Conservation (phyloP, 768 basidiomycete genomes). For the Boletus huronensis region DNA sequence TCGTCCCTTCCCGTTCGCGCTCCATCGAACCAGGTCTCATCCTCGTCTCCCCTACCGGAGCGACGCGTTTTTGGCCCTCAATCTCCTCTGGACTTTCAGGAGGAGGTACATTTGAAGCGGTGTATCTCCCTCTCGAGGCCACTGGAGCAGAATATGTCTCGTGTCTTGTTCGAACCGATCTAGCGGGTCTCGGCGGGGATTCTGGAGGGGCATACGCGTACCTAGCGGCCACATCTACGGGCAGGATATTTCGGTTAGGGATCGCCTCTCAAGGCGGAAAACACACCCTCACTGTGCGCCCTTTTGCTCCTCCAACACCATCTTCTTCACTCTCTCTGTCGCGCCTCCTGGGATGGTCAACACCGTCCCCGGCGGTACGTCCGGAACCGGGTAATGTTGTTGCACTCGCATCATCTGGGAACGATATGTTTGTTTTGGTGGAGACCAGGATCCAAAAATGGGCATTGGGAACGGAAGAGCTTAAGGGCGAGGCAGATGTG, state of each 20-base stretch:
- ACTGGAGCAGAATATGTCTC: constrained; percentile 58
- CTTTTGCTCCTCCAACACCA: constrained; percentile 52
- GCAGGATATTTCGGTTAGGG: constrained; percentile 60
- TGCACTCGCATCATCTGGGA: constrained; percentile 52
- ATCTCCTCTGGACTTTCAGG: constrained; percentile 82
- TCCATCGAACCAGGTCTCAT: constrained; percentile 78
- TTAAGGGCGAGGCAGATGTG: constrained; percentile 56
- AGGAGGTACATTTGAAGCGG: constrained; percentile 55
- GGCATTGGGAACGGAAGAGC: constrained; percentile 52
- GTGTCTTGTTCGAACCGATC: constrained; percentile 62
- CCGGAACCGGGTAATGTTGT: constrained; percentile 60
- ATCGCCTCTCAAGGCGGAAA: constrained; percentile 69
- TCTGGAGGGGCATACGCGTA: constrained; percentile 33
- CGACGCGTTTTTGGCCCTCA: constrained; percentile 84
- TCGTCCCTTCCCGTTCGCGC: constrained; percentile 59
- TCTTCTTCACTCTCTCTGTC: constrained; percentile 42
- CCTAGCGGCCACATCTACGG: constrained; percentile 64
- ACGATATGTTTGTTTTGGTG: constrained; percentile 65
- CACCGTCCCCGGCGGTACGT: constrained; percentile 35
- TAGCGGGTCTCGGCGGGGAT: constrained; percentile 33
- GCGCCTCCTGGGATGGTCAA: constrained; percentile 41
- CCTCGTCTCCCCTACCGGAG: constrained; percentile 65
- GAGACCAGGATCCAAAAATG: constrained; percentile 69
- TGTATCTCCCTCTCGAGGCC: constrained; percentile 43
- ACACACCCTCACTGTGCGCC: constrained; percentile 53